Evolutionary conservation across 345 rosid species (phyloP).

Genomic region (Euphorbia lathyris): DNA sequence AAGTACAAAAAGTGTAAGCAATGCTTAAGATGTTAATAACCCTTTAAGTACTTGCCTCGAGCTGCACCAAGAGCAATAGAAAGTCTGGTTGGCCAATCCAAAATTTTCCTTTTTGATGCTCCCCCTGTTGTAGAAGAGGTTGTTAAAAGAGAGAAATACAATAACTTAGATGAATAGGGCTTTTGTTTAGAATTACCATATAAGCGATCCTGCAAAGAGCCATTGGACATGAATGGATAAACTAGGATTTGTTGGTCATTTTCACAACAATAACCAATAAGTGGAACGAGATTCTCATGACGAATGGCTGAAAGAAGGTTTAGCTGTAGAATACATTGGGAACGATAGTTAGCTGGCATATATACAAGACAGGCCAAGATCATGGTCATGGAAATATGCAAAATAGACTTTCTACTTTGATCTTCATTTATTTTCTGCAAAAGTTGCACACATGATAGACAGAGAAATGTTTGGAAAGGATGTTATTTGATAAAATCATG

Average conservation of each 20-base stretch:
- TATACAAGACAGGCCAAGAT: neutral
- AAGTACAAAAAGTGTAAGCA: neutral
- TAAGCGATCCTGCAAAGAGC: slow-evolving; percentile 69
- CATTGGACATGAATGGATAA: slow-evolving; percentile 73
- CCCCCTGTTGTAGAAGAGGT: slow-evolving; percentile 42
- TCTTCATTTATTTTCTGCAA: neutral
- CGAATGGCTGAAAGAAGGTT: slow-evolving; percentile 61
- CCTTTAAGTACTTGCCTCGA: slow-evolving; percentile 39
- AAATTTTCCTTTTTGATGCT: slow-evolving; percentile 56
- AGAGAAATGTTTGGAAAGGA: neutral
- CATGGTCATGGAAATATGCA: neutral
- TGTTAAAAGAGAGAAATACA: slow-evolving; percentile 11
- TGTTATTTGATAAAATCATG: neutral
- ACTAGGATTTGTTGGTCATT: slow-evolving; percentile 69
- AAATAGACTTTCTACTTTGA: neutral
- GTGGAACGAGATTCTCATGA: slow-evolving; percentile 65
- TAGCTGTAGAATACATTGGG: slow-evolving; percentile 36
- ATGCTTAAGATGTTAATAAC: neutral
- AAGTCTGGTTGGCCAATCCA: slow-evolving; percentile 74
- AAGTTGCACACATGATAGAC: neutral
- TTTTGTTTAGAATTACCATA: slow-evolving; percentile 39
- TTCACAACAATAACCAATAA: slow-evolving; percentile 63
- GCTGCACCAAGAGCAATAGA: slow-evolving; percentile 71
- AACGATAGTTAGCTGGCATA: slow-evolving; percentile 5
- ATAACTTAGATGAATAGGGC: neutral